Conservation (phyloP, 2,329 filamentous ascomycete species). For the Harringtonia lauricola region DNA sequence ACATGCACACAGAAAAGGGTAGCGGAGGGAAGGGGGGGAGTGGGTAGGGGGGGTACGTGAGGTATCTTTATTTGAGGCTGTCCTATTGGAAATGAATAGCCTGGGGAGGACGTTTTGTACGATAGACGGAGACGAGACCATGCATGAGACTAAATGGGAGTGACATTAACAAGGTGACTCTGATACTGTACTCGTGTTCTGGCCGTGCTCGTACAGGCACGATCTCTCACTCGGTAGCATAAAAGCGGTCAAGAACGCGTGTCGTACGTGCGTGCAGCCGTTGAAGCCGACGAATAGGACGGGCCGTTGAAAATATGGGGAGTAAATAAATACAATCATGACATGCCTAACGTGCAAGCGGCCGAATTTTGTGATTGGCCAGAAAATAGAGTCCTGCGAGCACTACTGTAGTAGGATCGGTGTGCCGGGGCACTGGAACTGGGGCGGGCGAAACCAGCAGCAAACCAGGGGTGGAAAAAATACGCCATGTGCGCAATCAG, state of each 20-base stretch:
- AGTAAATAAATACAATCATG: neutral
- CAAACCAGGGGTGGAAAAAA: neutral
- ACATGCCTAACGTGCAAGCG: neutral
- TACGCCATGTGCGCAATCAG: conserved; percentile 2
- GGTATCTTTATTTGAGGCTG: neutral
- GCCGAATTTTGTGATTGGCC: conserved; percentile 10
- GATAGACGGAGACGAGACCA: neutral
- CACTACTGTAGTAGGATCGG: conserved; percentile 2
- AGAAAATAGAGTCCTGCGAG: conserved; percentile 1
- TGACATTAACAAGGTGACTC: neutral
- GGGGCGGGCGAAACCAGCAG: neutral
- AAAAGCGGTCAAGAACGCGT: too few species aligned
- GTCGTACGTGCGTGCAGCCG: neutral
- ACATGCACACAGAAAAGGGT: neutral
- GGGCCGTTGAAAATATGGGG: too few species aligned
- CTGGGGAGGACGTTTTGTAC: neutral
- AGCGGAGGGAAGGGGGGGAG: neutral
- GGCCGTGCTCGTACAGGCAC: too few species aligned
- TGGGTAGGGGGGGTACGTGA: neutral
- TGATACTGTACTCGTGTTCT: too few species aligned
- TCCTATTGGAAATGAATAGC: too few species aligned
- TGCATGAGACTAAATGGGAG: neutral
- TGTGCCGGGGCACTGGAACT: neutral
- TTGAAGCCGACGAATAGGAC: too few species aligned
- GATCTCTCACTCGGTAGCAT: too few species aligned